These are phyloP conservation scores for Yamadazyma epiphylla DNA, from an alignment of 1,139 yeast genomes.

Conservation along the genomic window DNA sequence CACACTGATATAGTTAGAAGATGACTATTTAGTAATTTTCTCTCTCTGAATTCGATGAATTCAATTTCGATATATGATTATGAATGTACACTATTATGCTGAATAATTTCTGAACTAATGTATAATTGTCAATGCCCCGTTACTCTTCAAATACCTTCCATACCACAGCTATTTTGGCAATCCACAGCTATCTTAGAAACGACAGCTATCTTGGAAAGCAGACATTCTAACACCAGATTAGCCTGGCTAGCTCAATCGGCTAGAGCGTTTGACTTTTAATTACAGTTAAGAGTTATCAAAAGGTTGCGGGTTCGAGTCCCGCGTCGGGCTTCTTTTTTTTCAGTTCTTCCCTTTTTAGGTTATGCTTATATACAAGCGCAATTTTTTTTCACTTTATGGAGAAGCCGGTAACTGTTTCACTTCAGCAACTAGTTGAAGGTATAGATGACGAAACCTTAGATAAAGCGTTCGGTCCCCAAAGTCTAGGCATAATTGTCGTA, in stretches of 20 bases:
- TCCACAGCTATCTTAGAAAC: too few species aligned
- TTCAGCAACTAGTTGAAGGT: conserved; percentile 32
- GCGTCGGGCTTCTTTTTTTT: conserved; percentile 16
- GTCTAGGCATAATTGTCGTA: conserved; percentile 52
- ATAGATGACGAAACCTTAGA: conserved; percentile 27
- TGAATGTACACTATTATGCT: too few species aligned
- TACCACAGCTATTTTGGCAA: too few species aligned
- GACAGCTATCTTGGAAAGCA: too few species aligned
- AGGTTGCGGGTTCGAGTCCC: conserved; percentile 21
- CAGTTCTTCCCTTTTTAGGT: conserved; percentile 4
- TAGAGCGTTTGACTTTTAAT: conserved; percentile 34
- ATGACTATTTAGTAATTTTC: not conserved
- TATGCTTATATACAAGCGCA: conserved; percentile 7
- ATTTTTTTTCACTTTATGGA: conserved; percentile 5
- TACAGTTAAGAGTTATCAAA: conserved; percentile 11
- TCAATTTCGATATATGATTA: too few species aligned
- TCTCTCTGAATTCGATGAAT: too few species aligned
- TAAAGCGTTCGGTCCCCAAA: conserved; percentile 54
- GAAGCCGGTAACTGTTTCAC: conserved; percentile 28
- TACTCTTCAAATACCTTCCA: too few species aligned
- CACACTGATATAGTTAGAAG: not conserved
- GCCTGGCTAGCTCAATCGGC: conserved; percentile 37
- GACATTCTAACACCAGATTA: too few species aligned
- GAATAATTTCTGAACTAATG: too few species aligned
- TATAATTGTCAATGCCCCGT: too few species aligned